phyloP scores from a whole-genome alignment of 2,329 filamentous ascomycete genomes.

The Ascochyta viciae-villosae region DNA sequence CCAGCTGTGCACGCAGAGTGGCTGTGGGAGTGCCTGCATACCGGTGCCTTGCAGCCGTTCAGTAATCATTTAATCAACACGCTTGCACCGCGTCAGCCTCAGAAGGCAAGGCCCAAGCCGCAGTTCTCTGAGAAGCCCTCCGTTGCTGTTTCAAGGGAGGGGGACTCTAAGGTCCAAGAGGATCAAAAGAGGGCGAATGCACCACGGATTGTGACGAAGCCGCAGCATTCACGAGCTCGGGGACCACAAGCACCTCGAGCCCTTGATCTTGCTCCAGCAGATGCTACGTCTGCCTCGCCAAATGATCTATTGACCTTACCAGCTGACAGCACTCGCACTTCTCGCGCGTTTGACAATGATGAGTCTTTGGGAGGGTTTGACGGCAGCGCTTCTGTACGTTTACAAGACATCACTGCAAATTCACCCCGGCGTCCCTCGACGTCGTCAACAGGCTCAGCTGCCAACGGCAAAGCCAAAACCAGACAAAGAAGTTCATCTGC shows the following conservation, averaged over 20 bases:
- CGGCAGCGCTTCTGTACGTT: constrained; percentile 31
- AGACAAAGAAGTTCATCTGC: constrained; percentile 29
- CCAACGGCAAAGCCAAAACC: constrained; percentile 15
- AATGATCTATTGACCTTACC: constrained; percentile 24
- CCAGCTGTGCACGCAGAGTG: constrained; percentile 83
- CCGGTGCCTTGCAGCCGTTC: constrained; percentile 57
- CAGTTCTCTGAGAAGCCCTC: constrained; percentile 24
- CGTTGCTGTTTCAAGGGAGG: constrained; percentile 33
- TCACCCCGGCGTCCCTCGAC: constrained; percentile 42
- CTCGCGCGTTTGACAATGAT: constrained; percentile 20
- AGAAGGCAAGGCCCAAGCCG: constrained; percentile 21
- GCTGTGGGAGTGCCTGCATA: constrained; percentile 81
- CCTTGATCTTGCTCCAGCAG: constrained; percentile 34
- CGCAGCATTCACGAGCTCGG: constrained; percentile 17
- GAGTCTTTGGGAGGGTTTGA: constrained; percentile 25
- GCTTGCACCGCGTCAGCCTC: constrained; percentile 18
- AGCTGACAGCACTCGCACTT: constrained; percentile 17
- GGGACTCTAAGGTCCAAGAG: constrained; percentile 27
- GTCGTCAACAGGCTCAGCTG: constrained; percentile 29
- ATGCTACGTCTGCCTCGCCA: constrained; percentile 29
- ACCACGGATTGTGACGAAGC: constrained; percentile 23
- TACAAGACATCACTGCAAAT: constrained; percentile 42
- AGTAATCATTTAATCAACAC: constrained; percentile 49
- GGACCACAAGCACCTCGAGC: constrained; percentile 24
- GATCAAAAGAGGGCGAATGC: constrained; percentile 31